Evolutionary conservation across 768 basidiomycete species (phyloP), one percentile per base, ranked within the genome.

Genomic region (Scleroderma citrinum): DNA sequence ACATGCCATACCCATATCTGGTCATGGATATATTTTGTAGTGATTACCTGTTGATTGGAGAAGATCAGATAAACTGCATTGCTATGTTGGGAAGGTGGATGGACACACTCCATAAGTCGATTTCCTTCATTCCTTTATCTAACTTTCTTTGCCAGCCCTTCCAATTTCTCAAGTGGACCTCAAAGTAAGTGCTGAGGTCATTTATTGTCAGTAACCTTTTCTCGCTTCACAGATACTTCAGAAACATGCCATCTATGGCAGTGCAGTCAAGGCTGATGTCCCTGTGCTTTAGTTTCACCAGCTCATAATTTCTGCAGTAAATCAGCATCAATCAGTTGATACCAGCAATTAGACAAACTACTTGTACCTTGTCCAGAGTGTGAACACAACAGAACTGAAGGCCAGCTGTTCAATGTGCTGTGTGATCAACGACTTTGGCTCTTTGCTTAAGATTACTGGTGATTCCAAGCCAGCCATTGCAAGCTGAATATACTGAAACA

Each of bases 241-340:
- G n/a, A n/a, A n/a, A n/a, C n/a, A n/a, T n/a, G n/a, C n/a, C n/a
- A n/a, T n/a, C n/a, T n/a, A n/a, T n/a, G n/a, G n/a, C n/a, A n/a
- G n/a, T 20, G 3, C 3, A 14, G 51, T 57, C n/a, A 31, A 12
- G n/a, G 5, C 42, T 12, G 2, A 70, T 37, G 32, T 70, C 52
- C 5, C 52, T 39, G 7, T 49, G 6, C 32, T 61, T 56, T 1
- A 71, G 30, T 6, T 58, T 53, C 10, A 64, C 47, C 1, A 62
- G 49, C 52, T 72, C 68, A 32, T 64, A 68, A 52, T 64, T 65
- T 31, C 68, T 2, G 34, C 16, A 4, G 13, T 14, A 19, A 17
- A n/a, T 17, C n/a, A n/a, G 20, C n/a, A n/a, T n/a, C n/a, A n/a
- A n/a, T n/a, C n/a, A 3, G n/a, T n/a, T 37, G n/a, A 17, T 11